Percentiles rank a stretch among this genome's conserved stretches.
These are phyloP conservation scores for Tetradesmus lagerheimii DNA, from an alignment of 139 green algal genomes.

Conservation along the genomic window DNA sequence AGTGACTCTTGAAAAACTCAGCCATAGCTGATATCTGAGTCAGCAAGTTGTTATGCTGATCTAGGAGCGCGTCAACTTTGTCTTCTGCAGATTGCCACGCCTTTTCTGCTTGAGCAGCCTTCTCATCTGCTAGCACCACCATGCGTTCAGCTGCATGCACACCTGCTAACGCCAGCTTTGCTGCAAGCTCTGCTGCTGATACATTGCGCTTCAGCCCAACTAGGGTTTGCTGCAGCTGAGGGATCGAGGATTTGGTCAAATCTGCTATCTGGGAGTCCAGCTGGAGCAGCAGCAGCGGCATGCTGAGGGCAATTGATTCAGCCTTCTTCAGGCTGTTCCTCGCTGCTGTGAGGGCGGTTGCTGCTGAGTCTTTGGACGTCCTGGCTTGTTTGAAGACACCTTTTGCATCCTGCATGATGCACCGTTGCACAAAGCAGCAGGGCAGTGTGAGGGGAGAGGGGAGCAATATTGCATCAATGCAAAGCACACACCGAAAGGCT, in stretches of 20 bases:
- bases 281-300: background rate
- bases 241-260: background rate
- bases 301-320: background rate
- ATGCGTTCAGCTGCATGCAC: slow-evolving; percentile 8
- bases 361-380: background rate
- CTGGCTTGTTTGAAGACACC: background rate
- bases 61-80: slow-evolving; percentile 18
- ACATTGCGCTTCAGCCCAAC: background rate
- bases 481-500: too few relatives aligned
- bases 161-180: background rate
- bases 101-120: slow-evolving; percentile 12
- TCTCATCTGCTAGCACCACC: slow-evolving; percentile 17
- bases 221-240: background rate
- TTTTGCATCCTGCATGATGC: background rate
- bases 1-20: slow-evolving; percentile 7
- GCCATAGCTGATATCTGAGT: slow-evolving; percentile 30
- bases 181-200: background rate
- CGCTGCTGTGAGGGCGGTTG: background rate
- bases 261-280: slow-evolving; percentile 20
- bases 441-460: background rate
- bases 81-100: slow-evolving; percentile 36
- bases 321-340: background rate
- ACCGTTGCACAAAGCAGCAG: background rate
- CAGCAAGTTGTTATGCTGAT: slow-evolving; percentile 7
- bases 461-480: background rate